These are phyloP conservation scores for Tetrapisispora nanseiensis DNA, from an alignment of 805 yeast genomes.

Conservation along the genomic window DNA sequence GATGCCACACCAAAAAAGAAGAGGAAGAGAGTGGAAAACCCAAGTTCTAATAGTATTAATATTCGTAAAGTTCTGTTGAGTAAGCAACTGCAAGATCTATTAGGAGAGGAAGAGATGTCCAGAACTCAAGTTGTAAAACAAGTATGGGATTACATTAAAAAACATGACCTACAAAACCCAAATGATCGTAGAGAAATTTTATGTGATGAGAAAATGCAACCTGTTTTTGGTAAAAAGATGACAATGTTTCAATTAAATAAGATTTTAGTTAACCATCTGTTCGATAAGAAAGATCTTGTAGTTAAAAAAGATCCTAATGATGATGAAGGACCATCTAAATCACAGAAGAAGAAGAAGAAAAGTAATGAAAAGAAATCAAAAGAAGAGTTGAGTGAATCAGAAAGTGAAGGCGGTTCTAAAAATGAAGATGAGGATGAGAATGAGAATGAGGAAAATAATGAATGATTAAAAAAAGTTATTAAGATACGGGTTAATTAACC, in stretches of 20 bases:
- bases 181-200: constrained; percentile 52
- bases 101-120: constrained; percentile 39
- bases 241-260: constrained; percentile 52
- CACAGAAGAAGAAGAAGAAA: background rate
- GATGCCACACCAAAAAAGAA: constrained; percentile 8
- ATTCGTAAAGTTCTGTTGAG: constrained; percentile 41
- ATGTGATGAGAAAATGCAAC: constrained; percentile 49
- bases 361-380: background rate
- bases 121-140: constrained; percentile 63
- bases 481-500: too few relatives aligned
- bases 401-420: background rate
- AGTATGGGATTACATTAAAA: constrained; percentile 64
- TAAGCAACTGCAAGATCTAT: constrained; percentile 39
- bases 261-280: constrained; percentile 42
- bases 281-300: constrained; percentile 4
- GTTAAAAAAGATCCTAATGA: constrained; percentile 2
- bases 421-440: background rate
- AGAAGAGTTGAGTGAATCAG: background rate
- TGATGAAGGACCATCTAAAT: background rate
- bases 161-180: constrained; percentile 54
- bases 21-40: constrained; percentile 4
- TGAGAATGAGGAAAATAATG: background rate
- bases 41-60: constrained; percentile 28
- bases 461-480: background rate
- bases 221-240: constrained; percentile 51